A percentile compares a stretch with the other conserved stretches of the same genome.
Conservation (phyloP, 2,329 filamentous ascomycete genomes). For the Nigrospora osmanthi region DNA sequence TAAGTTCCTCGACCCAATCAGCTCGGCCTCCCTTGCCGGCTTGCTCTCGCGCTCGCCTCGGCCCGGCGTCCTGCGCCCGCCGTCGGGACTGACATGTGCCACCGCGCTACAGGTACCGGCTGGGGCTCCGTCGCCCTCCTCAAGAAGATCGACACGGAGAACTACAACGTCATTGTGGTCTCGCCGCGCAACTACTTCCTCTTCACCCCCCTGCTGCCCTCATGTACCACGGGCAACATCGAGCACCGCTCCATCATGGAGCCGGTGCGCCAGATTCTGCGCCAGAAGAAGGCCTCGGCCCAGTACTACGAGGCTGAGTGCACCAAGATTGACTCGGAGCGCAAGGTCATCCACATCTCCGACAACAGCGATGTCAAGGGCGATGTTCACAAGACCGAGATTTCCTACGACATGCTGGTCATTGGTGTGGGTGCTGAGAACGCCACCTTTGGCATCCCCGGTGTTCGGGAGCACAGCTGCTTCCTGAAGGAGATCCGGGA, state of each 20-base stretch:
- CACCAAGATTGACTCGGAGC: constrained; percentile 88
- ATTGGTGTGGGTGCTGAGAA: constrained; percentile 97
- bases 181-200: constrained; percentile 99
- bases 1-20: constrained; percentile 31
- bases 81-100: constrained; percentile 13
- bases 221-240: constrained; percentile 93
- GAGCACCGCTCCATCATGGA: constrained; percentile 99
- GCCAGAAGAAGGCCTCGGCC: constrained; percentile 87
- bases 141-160: constrained; percentile 97
- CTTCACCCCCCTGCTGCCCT: constrained; percentile 94
- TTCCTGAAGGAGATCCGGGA: constrained; percentile 98
- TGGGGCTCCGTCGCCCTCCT: constrained; percentile 94
- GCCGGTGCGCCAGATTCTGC: constrained; percentile 89
- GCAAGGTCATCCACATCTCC: constrained; percentile 79
- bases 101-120: constrained; percentile 62
- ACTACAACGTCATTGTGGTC: constrained; percentile 98
- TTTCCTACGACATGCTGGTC: constrained; percentile 96
- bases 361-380: constrained; percentile 94
- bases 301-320: constrained; percentile 98
- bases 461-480: constrained; percentile 89
- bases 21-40: too few species aligned
- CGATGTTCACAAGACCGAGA: constrained; percentile 71
- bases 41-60: too few species aligned
- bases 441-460: constrained; percentile 94
- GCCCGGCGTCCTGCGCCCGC: too few species aligned